Conservation (phyloP, 148 eudicot species). For the Vaccinium macrocarpon region DNA sequence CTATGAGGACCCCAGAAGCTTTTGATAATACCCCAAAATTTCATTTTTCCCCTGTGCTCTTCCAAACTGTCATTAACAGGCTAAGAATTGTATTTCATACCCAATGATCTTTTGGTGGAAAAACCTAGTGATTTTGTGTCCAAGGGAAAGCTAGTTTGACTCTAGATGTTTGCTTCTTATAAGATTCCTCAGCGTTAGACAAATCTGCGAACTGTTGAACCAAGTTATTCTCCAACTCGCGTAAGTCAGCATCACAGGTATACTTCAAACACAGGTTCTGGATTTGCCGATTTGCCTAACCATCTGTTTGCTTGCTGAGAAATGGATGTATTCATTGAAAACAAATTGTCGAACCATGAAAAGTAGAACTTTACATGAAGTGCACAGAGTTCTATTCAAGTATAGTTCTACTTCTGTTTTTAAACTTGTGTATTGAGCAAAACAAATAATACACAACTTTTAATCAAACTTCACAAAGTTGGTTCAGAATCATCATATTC, state of each 20-base stretch:
- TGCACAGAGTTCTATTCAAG: neutral
- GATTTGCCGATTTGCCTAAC: too few species aligned
- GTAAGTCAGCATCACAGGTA: too few species aligned
- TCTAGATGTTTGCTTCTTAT: neutral
- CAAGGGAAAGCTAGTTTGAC: neutral
- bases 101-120: neutral
- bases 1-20: neutral
- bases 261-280: too few species aligned
- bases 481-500: neutral
- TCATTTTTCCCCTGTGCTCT: neutral
- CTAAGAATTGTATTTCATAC: neutral
- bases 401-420: neutral
- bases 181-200: neutral
- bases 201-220: too few species aligned
- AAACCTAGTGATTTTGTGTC: neutral
- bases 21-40: neutral
- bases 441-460: neutral
- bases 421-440: neutral
- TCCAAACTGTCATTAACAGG: neutral
- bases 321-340: too few species aligned
- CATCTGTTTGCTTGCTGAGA: too few species aligned
- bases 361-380: neutral
- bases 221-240: too few species aligned
- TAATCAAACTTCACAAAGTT: neutral
- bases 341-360: neutral